A percentile compares a stretch with the other conserved stretches of the same genome.
Conservation (phyloP, 768 basidiomycete genomes). For the Termitomyces sp. region DNA sequence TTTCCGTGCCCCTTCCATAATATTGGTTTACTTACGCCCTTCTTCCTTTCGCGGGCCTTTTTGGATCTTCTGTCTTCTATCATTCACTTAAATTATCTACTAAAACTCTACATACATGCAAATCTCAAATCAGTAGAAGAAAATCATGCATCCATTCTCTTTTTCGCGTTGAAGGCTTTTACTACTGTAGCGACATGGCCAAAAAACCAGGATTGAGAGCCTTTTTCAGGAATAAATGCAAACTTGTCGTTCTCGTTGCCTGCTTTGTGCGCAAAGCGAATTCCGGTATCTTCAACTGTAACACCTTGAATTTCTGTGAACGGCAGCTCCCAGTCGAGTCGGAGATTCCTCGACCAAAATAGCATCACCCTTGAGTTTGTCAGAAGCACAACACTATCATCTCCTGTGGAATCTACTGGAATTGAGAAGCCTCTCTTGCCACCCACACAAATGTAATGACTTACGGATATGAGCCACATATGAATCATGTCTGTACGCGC, state of each 20-base stretch:
- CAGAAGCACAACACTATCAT: constrained; percentile 78
- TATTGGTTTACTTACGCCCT: constrained; percentile 3
- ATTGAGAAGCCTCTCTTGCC: background rate
- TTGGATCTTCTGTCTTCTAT: background rate
- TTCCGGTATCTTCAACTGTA: constrained; percentile 86
- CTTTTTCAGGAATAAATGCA: constrained; percentile 72
- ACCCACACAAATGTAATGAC: background rate
- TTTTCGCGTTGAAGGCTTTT: constrained; percentile 69
- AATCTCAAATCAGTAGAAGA: constrained; percentile 2
- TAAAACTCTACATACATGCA: constrained; percentile 16
- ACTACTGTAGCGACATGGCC: constrained; percentile 73
- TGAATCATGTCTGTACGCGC: constrained; percentile 75
- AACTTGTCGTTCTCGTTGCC: constrained; percentile 77
- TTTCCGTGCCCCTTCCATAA: background rate
- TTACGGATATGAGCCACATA: constrained; percentile 92
- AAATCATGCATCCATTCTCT: constrained; percentile 60
- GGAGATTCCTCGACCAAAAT: constrained; percentile 83
- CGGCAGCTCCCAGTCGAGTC: constrained; percentile 89
- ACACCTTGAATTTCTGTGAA: constrained; percentile 86
- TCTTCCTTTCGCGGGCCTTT: background rate
- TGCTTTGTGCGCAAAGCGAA: constrained; percentile 80
- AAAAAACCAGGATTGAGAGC: constrained; percentile 80
- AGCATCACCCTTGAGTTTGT: constrained; percentile 78
- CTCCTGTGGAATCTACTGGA: constrained; percentile 63
- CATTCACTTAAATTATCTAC: constrained; percentile 7